These are phyloP conservation scores for Sugiyamaella xylanicola DNA, from an alignment of 1,139 yeast genomes.

Conservation along the genomic window DNA sequence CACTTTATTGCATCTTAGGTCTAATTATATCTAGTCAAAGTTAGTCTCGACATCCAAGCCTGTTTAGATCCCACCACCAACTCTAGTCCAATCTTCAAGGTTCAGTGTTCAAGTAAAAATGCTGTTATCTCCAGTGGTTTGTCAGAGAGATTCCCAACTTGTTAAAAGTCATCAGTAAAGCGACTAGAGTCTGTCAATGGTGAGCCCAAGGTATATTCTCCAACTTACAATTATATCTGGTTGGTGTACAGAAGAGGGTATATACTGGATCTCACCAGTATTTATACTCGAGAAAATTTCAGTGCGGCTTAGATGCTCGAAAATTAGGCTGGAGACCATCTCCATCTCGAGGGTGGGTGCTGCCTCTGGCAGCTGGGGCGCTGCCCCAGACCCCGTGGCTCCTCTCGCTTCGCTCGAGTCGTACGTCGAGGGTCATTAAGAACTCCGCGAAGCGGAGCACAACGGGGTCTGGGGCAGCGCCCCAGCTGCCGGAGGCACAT, in stretches of 20 bases:
- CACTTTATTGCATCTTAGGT: too few relatives aligned
- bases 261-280: not conserved
- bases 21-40: not conserved
- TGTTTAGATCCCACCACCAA: too few relatives aligned
- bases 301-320: conserved; percentile 7
- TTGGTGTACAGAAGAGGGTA: not conserved
- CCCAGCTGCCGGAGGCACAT: not conserved
- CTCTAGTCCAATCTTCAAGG: not conserved
- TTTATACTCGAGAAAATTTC: conserved; percentile 10
- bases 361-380: not conserved
- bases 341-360: not conserved
- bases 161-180: conserved; percentile 34
- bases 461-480: not conserved
- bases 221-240: conserved; percentile 8
- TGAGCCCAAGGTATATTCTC: not conserved
- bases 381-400: not conserved
- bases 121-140: conserved; percentile 37
- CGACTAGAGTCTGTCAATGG: conserved; percentile 16
- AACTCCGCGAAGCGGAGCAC: too few relatives aligned
- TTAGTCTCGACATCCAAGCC: too few relatives aligned
- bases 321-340: conserved; percentile 10
- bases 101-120: conserved; percentile 38
- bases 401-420: too few relatives aligned
- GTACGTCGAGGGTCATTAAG: too few relatives aligned
- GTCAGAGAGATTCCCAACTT: conserved; percentile 47